These are phyloP conservation scores for Nicotiana attenuata DNA, from an alignment of 257 asterid genomes.

Conservation along the genomic window DNA sequence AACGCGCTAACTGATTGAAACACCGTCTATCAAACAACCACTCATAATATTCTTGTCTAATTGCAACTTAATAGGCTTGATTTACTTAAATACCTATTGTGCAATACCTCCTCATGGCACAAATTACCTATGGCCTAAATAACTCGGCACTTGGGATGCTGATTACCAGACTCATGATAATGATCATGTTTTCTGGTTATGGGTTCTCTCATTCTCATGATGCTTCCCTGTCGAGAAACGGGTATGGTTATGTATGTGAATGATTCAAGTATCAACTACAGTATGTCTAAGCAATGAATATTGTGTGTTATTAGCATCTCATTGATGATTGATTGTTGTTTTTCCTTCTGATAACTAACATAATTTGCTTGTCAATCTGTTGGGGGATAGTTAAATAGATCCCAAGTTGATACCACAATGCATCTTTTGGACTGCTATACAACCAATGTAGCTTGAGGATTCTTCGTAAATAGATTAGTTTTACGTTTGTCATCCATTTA, in stretches of 20 bases:
- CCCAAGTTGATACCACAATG: neutral
- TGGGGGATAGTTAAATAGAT: neutral
- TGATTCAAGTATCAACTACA: neutral
- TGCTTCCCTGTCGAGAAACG: constrained; percentile 41
- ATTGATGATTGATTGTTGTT: neutral
- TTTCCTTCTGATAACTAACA: neutral
- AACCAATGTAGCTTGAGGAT: neutral
- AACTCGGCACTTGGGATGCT: constrained; percentile 37
- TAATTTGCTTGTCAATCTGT: neutral
- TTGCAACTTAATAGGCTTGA: neutral
- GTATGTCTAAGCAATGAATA: neutral
- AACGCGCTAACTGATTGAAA: constrained; percentile 26
- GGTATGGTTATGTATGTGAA: constrained; percentile 10
- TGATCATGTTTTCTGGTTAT: constrained; percentile 6
- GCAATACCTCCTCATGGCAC: no score
- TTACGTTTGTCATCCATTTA: neutral
- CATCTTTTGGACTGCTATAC: neutral
- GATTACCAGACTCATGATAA: constrained; percentile 36
- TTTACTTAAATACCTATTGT: neutral
- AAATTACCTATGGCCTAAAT: neutral
- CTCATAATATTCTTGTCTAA: neutral
- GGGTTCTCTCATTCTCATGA: constrained; percentile 42
- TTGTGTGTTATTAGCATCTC: neutral
- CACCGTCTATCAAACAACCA: neutral
- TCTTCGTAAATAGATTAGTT: neutral